These are phyloP conservation scores for Anthostomella pinea DNA, from an alignment of 2,329 filamentous ascomycete species.

Conservation along the genomic window DNA sequence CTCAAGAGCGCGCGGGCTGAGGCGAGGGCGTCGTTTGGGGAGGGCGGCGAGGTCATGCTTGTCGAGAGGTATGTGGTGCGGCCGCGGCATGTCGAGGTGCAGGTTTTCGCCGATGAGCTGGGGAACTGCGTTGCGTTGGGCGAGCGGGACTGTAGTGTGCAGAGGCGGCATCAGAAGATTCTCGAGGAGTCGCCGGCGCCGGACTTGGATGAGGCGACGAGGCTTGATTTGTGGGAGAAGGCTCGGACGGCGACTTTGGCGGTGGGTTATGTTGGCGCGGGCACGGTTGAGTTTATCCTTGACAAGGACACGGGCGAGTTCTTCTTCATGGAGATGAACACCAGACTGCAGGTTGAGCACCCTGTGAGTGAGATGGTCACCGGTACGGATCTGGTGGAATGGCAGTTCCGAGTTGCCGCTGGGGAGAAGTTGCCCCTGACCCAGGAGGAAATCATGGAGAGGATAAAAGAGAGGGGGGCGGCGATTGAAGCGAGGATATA, in stretches of 20 bases:
- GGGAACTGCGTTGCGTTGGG: conserved; percentile 81
- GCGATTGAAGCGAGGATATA: conserved; percentile 97
- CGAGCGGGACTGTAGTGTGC: conserved; percentile 84
- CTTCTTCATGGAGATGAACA: conserved; percentile 83
- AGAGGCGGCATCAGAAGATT: conserved; percentile 86
- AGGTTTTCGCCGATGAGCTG: conserved; percentile 80
- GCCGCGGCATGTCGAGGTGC: conserved; percentile 83
- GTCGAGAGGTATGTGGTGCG: conserved; percentile 80
- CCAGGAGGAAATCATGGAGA: conserved; percentile 64
- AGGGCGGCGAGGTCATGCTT: conserved; percentile 74
- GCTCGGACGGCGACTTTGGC: conserved; percentile 65
- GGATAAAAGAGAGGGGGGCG: conserved; percentile 74
- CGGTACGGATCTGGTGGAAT: conserved; percentile 77
- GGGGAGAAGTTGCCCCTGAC: conserved; percentile 56
- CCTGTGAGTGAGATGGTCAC: conserved; percentile 78
- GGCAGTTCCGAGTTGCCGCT: conserved; percentile 80
- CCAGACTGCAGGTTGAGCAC: conserved; percentile 92
- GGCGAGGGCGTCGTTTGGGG: conserved; percentile 76
- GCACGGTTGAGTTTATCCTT: conserved; percentile 87
- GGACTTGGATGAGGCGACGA: conserved; percentile 54
- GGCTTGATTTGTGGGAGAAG: conserved; percentile 64
- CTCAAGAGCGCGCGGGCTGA: conserved; percentile 71
- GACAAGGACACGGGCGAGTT: conserved; percentile 79
- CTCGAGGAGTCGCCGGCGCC: conserved; percentile 86
- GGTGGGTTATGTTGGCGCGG: conserved; percentile 83